Conservation (phyloP, 108 stramenopile genomes). For the Seminavis robusta region DNA sequence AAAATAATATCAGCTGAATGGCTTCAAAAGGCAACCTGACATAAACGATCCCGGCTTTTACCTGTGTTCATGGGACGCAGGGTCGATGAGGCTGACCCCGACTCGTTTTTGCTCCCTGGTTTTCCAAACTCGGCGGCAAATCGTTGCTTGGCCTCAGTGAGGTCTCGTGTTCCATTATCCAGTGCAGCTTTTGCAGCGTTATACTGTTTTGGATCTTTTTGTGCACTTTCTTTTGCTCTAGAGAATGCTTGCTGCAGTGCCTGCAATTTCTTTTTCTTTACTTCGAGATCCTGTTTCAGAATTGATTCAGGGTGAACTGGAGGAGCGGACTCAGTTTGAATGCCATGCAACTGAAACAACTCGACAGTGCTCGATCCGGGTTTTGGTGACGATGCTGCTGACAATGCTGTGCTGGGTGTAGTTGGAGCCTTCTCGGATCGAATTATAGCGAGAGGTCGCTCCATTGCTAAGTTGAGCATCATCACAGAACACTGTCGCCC, state of each 20-base stretch:
- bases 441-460: slow-evolving; percentile 80
- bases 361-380: slow-evolving; percentile 15
- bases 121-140: slow-evolving; percentile 36
- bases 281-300: slow-evolving; percentile 41
- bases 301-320: slow-evolving; percentile 16
- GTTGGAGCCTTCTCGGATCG: slow-evolving; percentile 65
- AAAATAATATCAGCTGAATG: no score
- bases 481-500: slow-evolving; percentile 60
- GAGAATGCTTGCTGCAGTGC: slow-evolving; percentile 41
- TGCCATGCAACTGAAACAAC: slow-evolving; percentile 9
- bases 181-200: slow-evolving; percentile 34
- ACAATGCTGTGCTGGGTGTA: slow-evolving; percentile 11
- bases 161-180: slow-evolving; percentile 40
- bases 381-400: slow-evolving; percentile 9
- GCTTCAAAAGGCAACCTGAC: no score
- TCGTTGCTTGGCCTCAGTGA: slow-evolving; percentile 36
- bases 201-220: no score
- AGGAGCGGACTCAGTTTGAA: slow-evolving; percentile 8
- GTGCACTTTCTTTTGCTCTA: slow-evolving; percentile 36
- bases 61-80: no score
- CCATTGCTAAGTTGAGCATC: slow-evolving; percentile 76
- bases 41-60: no score
- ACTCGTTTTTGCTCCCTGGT: slow-evolving; percentile 7
- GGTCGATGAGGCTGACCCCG: no score
- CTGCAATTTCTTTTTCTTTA: slow-evolving; percentile 51